A percentile compares a stretch with the other conserved stretches of the same genome.
Conservation (phyloP, 2,329 filamentous ascomycete species). For the Exophiala xenobiotica region DNA sequence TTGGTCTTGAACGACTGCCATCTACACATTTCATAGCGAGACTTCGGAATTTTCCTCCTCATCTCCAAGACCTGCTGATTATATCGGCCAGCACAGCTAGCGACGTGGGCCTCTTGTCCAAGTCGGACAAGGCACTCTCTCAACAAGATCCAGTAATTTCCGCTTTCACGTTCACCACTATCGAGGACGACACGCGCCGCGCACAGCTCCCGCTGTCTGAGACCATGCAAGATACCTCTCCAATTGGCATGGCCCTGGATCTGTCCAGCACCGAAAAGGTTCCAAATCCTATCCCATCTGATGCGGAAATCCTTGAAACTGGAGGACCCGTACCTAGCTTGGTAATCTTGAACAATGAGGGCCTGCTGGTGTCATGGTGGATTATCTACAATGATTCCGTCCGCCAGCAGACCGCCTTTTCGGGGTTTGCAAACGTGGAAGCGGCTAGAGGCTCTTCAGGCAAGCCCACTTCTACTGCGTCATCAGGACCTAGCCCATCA, state of each 20-base stretch:
- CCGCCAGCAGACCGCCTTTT: conserved; percentile 68
- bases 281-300: conserved; percentile 70
- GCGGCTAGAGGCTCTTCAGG: conserved; percentile 2
- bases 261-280: conserved; percentile 80
- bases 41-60: conserved; percentile 75
- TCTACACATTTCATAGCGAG: conserved; percentile 77
- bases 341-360: conserved; percentile 84
- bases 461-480: not conserved
- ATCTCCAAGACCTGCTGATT: conserved; percentile 77
- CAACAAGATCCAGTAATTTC: conserved; percentile 61
- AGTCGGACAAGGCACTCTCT: conserved; percentile 67
- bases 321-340: conserved; percentile 77
- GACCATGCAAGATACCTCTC: conserved; percentile 66
- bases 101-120: conserved; percentile 75
- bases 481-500: conserved; percentile 10
- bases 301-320: conserved; percentile 76
- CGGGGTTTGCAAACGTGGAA: conserved; percentile 56
- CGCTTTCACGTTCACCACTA: conserved; percentile 71
- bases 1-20: conserved; percentile 62
- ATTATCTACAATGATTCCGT: conserved; percentile 87
- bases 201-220: conserved; percentile 73
- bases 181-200: conserved; percentile 70
- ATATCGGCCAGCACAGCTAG: conserved; percentile 76
- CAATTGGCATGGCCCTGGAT: conserved; percentile 79
- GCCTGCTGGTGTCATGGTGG: conserved; percentile 85